Evolutionary conservation across 352 stramenopile species (phyloP).

Genomic region (Sclerospora graminicola): DNA sequence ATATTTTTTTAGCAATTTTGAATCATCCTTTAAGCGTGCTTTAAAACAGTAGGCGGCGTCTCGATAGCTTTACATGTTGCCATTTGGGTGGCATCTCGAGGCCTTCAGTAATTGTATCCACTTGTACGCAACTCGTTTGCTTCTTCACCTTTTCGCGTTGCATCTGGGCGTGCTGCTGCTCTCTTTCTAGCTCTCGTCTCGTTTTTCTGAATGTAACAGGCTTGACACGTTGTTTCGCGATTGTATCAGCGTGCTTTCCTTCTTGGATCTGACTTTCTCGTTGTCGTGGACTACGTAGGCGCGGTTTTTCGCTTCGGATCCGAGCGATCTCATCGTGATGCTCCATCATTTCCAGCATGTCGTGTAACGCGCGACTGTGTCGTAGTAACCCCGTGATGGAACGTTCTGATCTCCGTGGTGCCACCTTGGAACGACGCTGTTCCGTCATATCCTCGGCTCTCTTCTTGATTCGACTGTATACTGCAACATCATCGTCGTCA

Average conservation of each 20-base stretch:
- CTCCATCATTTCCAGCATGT: slow-evolving; percentile 20
- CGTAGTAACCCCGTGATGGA: slow-evolving; percentile 23
- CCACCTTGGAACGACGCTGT: slow-evolving; percentile 33
- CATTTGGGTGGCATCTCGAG: too few relatives aligned
- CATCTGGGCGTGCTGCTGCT: slow-evolving; percentile 12
- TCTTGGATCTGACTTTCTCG: slow-evolving; percentile 3
- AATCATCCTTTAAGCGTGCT: too few relatives aligned
- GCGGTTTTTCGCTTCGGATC: slow-evolving; percentile 8
- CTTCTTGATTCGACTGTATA: neutral
- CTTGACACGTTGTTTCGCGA: slow-evolving; percentile 15
- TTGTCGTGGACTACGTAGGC: slow-evolving; percentile 5
- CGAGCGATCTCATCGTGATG: slow-evolving; percentile 27
- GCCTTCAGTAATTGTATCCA: too few relatives aligned
- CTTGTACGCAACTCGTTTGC: too few relatives aligned
- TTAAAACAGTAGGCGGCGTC: too few relatives aligned
- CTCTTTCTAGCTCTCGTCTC: slow-evolving; percentile 38
- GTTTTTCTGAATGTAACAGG: slow-evolving; percentile 44
- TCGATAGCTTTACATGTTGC: too few relatives aligned
- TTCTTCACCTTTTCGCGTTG: too few relatives aligned
- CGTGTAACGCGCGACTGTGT: slow-evolving; percentile 29
- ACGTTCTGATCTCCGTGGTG: slow-evolving; percentile 18
- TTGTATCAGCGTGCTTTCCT: neutral
- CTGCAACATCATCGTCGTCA: slow-evolving; percentile 5
- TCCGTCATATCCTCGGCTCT: slow-evolving; percentile 7
- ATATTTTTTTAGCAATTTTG: too few relatives aligned